A percentile compares a stretch with the other conserved stretches of the same genome.
phyloP scores from a whole-genome alignment of 495 filamentous ascomycete genomes.

The Podospora anserina region DNA sequence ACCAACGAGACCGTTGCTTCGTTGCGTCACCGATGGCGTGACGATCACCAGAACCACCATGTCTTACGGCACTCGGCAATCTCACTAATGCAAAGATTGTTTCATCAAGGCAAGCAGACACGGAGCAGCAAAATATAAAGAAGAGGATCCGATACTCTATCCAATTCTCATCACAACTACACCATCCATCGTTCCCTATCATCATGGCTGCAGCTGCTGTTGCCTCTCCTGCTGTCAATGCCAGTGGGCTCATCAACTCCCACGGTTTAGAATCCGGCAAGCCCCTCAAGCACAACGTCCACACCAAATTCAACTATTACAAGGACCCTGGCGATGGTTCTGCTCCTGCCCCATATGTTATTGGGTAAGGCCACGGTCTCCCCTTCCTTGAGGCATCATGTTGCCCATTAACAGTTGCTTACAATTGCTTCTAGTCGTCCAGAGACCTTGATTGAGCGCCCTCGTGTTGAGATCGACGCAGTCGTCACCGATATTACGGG shows the following conservation, averaged over 20 bases:
- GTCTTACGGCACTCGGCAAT: neutral
- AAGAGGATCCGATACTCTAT: neutral
- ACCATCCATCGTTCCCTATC: neutral
- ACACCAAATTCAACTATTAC: slow-evolving; percentile 58
- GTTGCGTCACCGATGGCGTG: slow-evolving; percentile 22
- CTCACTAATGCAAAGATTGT: slow-evolving; percentile 1
- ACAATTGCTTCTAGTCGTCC: neutral
- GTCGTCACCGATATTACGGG: slow-evolving; percentile 42
- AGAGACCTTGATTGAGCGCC: slow-evolving; percentile 6
- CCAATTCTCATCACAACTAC: neutral
- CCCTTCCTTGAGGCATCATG: too few species aligned
- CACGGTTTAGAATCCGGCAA: neutral
- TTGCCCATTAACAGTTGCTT: neutral
- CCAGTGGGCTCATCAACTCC: neutral
- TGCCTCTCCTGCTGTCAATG: neutral
- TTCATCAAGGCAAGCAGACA: neutral
- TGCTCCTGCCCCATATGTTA: slow-evolving; percentile 49
- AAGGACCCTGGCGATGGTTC: slow-evolving; percentile 59
- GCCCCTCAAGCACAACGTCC: slow-evolving; percentile 40
- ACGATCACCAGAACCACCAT: neutral
- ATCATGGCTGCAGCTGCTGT: slow-evolving; percentile 17
- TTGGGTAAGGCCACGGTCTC: slow-evolving; percentile 24
- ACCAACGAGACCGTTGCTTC: slow-evolving; percentile 4
- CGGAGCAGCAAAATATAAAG: neutral
- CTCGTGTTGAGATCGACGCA: slow-evolving; percentile 20